phyloP scores from a whole-genome alignment of 306 rosid genomes.

The Vicia villosa region DNA sequence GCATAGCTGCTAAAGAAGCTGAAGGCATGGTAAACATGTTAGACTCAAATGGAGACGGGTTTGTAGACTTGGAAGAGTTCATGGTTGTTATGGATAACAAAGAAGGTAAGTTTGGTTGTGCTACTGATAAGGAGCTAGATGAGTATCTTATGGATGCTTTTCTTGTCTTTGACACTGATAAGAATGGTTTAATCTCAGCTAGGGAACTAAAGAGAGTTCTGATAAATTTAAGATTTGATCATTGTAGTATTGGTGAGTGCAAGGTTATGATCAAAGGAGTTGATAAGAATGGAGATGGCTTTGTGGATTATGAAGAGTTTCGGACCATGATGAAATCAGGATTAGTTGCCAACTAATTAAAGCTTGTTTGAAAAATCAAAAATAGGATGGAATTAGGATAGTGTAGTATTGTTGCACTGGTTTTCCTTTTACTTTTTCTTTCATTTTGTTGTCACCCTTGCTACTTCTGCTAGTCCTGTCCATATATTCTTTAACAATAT shows the following conservation, averaged over 20 bases:
- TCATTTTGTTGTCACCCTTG: no score
- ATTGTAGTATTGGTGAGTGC: constrained; percentile 60
- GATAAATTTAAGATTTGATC: constrained; percentile 49
- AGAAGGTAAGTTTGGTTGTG: not conserved
- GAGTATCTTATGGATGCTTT: constrained; percentile 66
- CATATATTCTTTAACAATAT: no score
- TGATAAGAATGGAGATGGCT: constrained; percentile 71
- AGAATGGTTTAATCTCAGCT: constrained; percentile 62
- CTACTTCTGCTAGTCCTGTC: no score
- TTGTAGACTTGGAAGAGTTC: constrained; percentile 72
- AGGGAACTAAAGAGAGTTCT: constrained; percentile 58
- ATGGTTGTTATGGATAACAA: constrained; percentile 50
- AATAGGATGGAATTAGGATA: not conserved
- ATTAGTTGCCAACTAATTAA: constrained; percentile 12
- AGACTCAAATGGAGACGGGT: constrained; percentile 70
- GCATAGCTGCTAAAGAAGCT: constrained; percentile 54
- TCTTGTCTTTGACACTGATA: constrained; percentile 59
- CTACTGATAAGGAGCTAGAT: not conserved
- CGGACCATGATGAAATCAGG: constrained; percentile 60
- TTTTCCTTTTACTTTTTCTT: not conserved
- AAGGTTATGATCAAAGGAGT: constrained; percentile 62
- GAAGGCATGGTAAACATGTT: constrained; percentile 59
- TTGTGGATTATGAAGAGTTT: constrained; percentile 74
- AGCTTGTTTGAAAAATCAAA: constrained; percentile 2
- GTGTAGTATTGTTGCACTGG: not conserved